These are phyloP conservation scores for Cardiospermum halicacabum DNA, from an alignment of 345 rosid genomes.

Conservation along the genomic window DNA sequence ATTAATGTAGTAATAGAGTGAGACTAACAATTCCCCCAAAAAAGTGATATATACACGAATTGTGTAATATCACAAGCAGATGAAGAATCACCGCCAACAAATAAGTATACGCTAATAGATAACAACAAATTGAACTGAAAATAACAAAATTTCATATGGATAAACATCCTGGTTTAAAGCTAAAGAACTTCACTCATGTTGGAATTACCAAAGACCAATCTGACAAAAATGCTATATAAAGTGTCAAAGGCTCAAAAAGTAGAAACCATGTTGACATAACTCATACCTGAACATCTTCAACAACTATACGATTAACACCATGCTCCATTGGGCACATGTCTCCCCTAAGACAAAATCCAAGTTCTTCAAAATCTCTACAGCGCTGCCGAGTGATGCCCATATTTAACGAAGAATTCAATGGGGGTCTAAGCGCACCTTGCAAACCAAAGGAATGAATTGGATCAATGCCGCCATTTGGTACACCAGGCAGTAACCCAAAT, in stretches of 20 bases:
- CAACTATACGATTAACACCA: conserved; percentile 94
- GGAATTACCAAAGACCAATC: neutral
- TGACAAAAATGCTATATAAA: neutral
- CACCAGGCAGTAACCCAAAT: conserved; percentile 75
- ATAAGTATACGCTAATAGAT: conserved; percentile 1
- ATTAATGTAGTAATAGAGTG: neutral
- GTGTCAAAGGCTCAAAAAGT: neutral
- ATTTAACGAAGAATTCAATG: conserved; percentile 51
- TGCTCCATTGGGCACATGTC: conserved; percentile 99
- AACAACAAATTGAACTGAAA: neutral
- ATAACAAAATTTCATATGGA: neutral
- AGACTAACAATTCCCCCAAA: neutral
- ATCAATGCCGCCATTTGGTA: conserved; percentile 77
- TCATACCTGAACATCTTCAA: conserved; percentile 95
- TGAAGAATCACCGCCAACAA: neutral
- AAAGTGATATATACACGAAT: neutral
- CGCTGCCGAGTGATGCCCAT: conserved; percentile 75
- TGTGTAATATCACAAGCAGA: neutral
- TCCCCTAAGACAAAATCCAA: conserved; percentile 97
- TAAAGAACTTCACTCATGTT: neutral
- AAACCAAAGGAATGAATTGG: conserved; percentile 61
- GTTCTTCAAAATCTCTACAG: conserved; percentile 98
- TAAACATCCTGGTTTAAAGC: neutral
- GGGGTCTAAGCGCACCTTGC: conserved; percentile 69
- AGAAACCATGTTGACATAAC: neutral